phyloP scores from a whole-genome alignment of 352 stramenopile genomes.

The Globisporangium carolinianum region DNA sequence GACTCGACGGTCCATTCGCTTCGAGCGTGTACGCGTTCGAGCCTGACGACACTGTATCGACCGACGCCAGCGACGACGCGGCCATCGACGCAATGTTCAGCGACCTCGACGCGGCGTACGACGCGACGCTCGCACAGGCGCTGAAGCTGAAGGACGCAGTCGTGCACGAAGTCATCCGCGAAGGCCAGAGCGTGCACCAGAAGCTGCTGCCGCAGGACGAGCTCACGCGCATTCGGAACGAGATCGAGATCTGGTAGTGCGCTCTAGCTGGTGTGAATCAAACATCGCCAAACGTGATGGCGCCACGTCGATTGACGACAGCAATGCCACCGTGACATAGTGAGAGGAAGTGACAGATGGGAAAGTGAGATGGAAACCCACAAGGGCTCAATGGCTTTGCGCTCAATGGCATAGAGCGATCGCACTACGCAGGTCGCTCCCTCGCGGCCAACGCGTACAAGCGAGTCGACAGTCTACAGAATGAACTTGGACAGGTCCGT shows the following conservation, averaged over 20 bases:
- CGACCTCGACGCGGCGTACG: slow-evolving; percentile 43
- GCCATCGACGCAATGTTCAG: slow-evolving; percentile 41
- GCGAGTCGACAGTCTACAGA: slow-evolving; percentile 68
- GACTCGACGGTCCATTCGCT: slow-evolving; percentile 16
- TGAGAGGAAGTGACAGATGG: too few relatives aligned
- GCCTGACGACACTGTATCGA: too few relatives aligned
- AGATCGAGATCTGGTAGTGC: slow-evolving; percentile 75
- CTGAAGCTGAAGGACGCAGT: slow-evolving; percentile 37
- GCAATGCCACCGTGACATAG: too few relatives aligned
- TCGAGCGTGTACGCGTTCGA: slow-evolving; percentile 25
- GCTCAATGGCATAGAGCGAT: too few relatives aligned
- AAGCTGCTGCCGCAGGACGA: slow-evolving; percentile 58
- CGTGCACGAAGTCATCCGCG: slow-evolving; percentile 36
- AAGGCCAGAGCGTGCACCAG: slow-evolving; percentile 30
- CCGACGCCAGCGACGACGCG: slow-evolving; percentile 26
- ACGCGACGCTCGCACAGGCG: slow-evolving; percentile 22
- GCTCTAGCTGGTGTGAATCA: background rate
- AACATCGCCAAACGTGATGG: background rate
- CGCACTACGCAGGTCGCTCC: too few relatives aligned
- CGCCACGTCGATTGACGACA: too few relatives aligned
- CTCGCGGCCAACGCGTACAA: background rate
- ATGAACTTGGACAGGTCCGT: slow-evolving; percentile 98
- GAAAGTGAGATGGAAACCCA: too few relatives aligned
- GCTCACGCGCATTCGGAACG: slow-evolving; percentile 61
- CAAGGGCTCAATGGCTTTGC: too few relatives aligned